Base-by-base conservation (phyloP, 768 basidiomycete genomes). In the Pleurotus pulmonarius region DNA sequence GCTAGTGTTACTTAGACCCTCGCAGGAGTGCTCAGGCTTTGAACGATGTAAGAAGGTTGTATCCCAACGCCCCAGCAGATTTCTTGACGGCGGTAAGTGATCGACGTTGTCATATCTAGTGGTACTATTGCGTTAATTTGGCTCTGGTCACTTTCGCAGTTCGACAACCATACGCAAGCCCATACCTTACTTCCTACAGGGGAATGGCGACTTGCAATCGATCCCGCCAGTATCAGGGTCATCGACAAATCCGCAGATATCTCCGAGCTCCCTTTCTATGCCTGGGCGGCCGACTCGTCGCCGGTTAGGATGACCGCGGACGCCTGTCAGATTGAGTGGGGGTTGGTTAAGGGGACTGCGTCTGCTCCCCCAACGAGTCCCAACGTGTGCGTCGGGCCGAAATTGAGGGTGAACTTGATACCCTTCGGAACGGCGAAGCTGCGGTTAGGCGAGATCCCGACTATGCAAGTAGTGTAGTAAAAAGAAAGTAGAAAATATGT, bases 351-450 rank as follows among this genome's bases (percentile, higher is more conserved):
- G 9, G 67, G 68, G 4, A 73, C 72, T 16, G 73, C 74, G 3
- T 68, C 72, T 6, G 64, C 71, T 8, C 74, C 74, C 1, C 74
- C 74, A 0, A 18, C 47, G 18, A 72, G 72, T 53, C 74, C 74
- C 0, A 70, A 68, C 48, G 45, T 60, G 0, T 77, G 75, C 46
- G 53, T 63, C 13, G 72, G 70, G 25, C 58, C 66, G 7, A 54
- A 62, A 4, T 69, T 72, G 55, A 63, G 66, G 43, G 74, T 70
- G 41, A 75, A 70, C 29, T 61, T 75, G 8, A 72, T 74, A 18
- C 74, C 75, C 6, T 77, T 75, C 58, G 74, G 65, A 29, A 72
- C 69, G 18, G 73, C 73, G 4, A 75, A 73, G 58, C 52, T 75
- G 59, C 61, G 74, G 3, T 61, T 77, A 24, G 74, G 75, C 20